phyloP scores from a whole-genome alignment of 352 stramenopile genomes.

The Peronosclerospora sorghi region DNA sequence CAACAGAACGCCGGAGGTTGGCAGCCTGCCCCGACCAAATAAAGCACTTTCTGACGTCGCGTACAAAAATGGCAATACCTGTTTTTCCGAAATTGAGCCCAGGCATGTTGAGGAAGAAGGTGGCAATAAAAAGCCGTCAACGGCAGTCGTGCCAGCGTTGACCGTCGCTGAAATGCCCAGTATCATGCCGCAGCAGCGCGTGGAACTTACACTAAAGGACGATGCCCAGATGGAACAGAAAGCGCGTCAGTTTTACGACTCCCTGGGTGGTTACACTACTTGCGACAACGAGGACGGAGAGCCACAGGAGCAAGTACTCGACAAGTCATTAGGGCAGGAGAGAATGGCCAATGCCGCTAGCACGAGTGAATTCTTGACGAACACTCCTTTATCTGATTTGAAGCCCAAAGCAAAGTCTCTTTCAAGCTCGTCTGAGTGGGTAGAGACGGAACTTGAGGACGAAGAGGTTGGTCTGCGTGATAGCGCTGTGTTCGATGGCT shows the following conservation, averaged over 20 bases:
- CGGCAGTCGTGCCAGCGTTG: conserved; percentile 4
- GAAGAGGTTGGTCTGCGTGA: conserved; percentile 23
- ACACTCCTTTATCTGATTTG: conserved; percentile 1
- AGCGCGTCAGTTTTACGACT: conserved; percentile 27
- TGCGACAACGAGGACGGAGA: conserved; percentile 35
- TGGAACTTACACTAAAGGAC: conserved; percentile 11
- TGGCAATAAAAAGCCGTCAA: conserved; percentile 7
- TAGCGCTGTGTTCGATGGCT: conserved; percentile 20
- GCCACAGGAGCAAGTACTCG: conserved; percentile 14
- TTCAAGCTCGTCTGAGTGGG: conserved; percentile 23
- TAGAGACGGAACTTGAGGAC: conserved; percentile 35
- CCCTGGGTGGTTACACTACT: conserved; percentile 30
- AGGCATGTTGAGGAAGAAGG: conserved; percentile 6
- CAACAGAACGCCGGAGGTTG: neutral
- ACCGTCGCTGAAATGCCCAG: conserved; percentile 4
- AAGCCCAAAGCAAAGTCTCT: conserved; percentile 16
- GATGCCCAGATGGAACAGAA: conserved; percentile 23
- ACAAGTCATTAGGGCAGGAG: conserved; percentile 1
- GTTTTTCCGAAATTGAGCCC: conserved; percentile 15
- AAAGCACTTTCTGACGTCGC: conserved; percentile 7
- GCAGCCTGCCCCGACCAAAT: neutral
- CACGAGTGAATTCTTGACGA: neutral
- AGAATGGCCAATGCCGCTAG: neutral
- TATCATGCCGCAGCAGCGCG: conserved; percentile 1
- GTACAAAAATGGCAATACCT: conserved; percentile 7